Conservation (phyloP, 257 asterid genomes). For the Paraleonurus japonicus region DNA sequence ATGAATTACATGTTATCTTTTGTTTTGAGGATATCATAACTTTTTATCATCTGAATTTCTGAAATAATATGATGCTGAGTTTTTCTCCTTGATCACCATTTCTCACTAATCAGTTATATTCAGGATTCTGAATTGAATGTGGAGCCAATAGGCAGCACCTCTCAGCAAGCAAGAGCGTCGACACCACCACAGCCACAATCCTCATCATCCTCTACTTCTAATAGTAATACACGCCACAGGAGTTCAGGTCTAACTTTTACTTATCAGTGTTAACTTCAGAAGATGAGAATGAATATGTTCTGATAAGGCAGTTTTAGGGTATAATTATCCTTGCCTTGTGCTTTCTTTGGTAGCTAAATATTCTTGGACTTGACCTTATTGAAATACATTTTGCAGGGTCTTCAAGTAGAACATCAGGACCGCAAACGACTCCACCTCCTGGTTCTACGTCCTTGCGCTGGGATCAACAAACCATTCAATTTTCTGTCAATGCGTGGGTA, state of each 20-base stretch:
- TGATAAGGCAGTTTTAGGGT: constrained; percentile 4
- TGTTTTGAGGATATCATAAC: constrained; percentile 6
- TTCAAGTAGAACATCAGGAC: constrained; percentile 62
- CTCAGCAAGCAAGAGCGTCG: constrained; percentile 59
- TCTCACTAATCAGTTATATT: constrained; percentile 10
- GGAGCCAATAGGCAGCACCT: constrained; percentile 70
- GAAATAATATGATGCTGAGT: background rate
- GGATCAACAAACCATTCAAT: constrained; percentile 75
- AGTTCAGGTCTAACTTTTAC: constrained; percentile 46
- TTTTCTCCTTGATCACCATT: constrained; percentile 3
- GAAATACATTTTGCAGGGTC: constrained; percentile 48
- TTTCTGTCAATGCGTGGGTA: constrained; percentile 98
- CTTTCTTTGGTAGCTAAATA: constrained; percentile 6
- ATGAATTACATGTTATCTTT: background rate
- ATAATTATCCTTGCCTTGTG: background rate
- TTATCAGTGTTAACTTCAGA: background rate
- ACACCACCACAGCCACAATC: constrained; percentile 47
- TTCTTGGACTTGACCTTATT: constrained; percentile 2
- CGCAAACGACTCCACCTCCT: constrained; percentile 57
- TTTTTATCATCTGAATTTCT: background rate
- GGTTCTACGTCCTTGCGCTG: constrained; percentile 60
- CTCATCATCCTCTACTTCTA: constrained; percentile 57
- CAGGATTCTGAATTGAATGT: constrained; percentile 84
- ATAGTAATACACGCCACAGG: constrained; percentile 48
- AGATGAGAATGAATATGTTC: constrained; percentile 12